Evolutionary conservation across 148 eudicot species (phyloP).

Genomic region (Polygonum maritimum): DNA sequence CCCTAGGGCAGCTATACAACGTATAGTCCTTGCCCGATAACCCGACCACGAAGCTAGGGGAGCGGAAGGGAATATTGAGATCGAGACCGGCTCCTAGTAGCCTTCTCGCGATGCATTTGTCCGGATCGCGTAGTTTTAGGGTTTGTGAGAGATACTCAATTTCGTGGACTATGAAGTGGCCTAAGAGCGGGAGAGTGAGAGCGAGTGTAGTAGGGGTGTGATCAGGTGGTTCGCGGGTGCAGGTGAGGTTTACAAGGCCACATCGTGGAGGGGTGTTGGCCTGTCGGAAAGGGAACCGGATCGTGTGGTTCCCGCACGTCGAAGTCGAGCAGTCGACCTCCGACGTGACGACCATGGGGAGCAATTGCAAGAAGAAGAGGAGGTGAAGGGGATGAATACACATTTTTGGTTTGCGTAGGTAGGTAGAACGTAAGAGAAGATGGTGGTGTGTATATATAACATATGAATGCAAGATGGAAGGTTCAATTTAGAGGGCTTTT

Average conservation of each 20-base stretch:
- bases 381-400: constrained; percentile 15
- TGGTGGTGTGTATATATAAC: too few relatives aligned
- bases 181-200: constrained; percentile 36
- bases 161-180: constrained; percentile 34
- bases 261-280: constrained; percentile 28
- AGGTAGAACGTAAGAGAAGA: too few relatives aligned
- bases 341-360: neutral
- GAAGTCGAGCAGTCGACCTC: constrained; percentile 23
- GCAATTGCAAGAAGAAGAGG: constrained; percentile 8
- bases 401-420: constrained; percentile 18
- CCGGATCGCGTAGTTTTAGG: constrained; percentile 42
- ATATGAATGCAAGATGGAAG: too few relatives aligned
- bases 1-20: constrained; percentile 42
- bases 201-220: constrained; percentile 3
- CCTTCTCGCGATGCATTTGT: constrained; percentile 36
- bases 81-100: constrained; percentile 34
- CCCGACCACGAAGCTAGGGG: constrained; percentile 15
- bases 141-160: constrained; percentile 42
- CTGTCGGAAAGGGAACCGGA: constrained; percentile 51
- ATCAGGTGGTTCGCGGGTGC: constrained; percentile 30
- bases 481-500: too few relatives aligned
- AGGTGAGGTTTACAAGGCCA: constrained; percentile 41
- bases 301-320: constrained; percentile 24
- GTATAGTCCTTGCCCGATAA: constrained; percentile 27
- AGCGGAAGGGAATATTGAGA: constrained; percentile 24